phyloP scores from a whole-genome alignment of 2,329 filamentous ascomycete species.

The Fusarium chuoi region DNA sequence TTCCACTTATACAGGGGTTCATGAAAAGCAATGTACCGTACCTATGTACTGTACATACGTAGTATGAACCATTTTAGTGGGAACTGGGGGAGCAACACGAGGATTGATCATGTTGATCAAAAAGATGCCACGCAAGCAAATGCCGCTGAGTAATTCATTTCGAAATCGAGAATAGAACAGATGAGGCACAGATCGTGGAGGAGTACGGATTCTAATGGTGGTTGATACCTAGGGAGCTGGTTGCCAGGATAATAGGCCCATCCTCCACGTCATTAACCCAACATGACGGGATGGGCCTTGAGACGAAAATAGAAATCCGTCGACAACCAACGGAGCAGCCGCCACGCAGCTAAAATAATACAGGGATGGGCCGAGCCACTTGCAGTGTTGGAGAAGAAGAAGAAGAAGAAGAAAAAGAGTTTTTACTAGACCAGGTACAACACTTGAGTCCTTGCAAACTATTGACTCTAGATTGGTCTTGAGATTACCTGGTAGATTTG shows the following conservation, averaged over 20 bases:
- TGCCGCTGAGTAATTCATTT: not conserved
- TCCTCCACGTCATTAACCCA: conserved; percentile 17
- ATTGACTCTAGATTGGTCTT: conserved; percentile 5
- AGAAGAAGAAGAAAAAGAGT: conserved; percentile 1
- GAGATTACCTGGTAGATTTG: not conserved
- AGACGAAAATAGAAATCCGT: conserved; percentile 27
- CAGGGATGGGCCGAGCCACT: conserved; percentile 13
- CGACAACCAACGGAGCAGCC: conserved; percentile 1
- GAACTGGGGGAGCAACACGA: conserved; percentile 10
- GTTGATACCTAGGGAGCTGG: not conserved
- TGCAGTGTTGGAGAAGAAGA: not conserved
- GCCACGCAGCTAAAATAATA: conserved; percentile 30
- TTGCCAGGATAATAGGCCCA: not conserved
- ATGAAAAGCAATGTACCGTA: not conserved
- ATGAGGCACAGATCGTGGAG: not conserved
- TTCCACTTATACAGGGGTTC: conserved; percentile 15
- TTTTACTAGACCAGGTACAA: conserved; percentile 12
- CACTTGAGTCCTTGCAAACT: not conserved
- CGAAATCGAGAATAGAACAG: not conserved
- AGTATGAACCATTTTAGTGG: not conserved
- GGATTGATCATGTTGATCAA: not conserved
- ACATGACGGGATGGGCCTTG: conserved; percentile 8
- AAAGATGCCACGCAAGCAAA: conserved; percentile 16
- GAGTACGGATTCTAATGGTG: not conserved
- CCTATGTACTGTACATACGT: too few species aligned